phyloP scores from a whole-genome alignment of 306 rosid species.

The Notholithocarpus densiflorus region DNA sequence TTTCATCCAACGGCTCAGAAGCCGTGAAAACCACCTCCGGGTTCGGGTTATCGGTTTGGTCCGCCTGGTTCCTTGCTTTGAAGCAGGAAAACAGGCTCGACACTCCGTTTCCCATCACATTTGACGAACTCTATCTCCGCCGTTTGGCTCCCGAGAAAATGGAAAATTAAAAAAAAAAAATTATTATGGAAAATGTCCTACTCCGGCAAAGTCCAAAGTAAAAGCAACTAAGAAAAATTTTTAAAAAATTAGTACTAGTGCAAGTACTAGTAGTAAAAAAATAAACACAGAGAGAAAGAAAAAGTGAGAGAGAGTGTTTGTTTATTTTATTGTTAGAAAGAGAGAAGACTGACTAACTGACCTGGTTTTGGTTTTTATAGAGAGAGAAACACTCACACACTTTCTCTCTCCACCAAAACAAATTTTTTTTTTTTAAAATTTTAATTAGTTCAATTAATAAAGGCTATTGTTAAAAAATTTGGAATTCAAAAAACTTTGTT shows the following conservation, averaged over 20 bases:
- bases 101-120: constrained; percentile 92
- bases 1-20: constrained; percentile 74
- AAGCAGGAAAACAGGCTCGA: constrained; percentile 72
- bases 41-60: constrained; percentile 17
- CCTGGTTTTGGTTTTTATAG: constrained; percentile 12
- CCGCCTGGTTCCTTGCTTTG: constrained; percentile 38
- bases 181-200: too few relatives aligned
- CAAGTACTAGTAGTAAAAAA: background rate
- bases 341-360: constrained; percentile 25
- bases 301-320: constrained; percentile 1
- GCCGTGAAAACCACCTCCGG: constrained; percentile 47
- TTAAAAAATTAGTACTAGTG: too few relatives aligned
- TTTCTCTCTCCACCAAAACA: background rate
- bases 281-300: background rate
- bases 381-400: constrained; percentile 9
- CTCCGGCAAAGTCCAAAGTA: constrained; percentile 21
- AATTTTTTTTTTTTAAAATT: background rate
- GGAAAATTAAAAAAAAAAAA: too few relatives aligned
- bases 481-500: fast-evolving
- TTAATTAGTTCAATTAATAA: too few relatives aligned
- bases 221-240: background rate
- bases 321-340: constrained; percentile 5
- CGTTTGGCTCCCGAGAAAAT: constrained; percentile 37
- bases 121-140: constrained; percentile 35
- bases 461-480: fast-evolving